A percentile compares a stretch with the other conserved stretches of the same genome.
Conservation (phyloP, 352 stramenopile genomes). For the Halophytophthora polymorphica region DNA sequence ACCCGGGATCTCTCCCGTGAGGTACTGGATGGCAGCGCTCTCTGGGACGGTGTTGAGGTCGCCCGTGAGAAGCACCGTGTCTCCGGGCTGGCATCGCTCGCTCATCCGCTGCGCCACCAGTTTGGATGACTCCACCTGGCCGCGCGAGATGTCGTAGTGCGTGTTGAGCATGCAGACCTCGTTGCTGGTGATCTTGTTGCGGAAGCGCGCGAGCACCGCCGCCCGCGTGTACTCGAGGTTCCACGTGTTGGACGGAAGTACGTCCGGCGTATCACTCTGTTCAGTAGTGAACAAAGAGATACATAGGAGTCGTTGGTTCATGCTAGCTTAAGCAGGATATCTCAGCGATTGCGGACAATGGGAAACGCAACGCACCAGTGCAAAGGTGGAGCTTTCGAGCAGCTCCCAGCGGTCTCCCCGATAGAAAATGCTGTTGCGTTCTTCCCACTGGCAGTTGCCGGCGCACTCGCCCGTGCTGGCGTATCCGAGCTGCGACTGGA, state of each 20-base stretch:
- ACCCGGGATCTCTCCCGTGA: constrained; percentile 16
- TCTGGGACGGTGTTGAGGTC: constrained; percentile 57
- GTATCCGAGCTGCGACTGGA: constrained; percentile 41
- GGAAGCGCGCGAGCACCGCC: constrained; percentile 55
- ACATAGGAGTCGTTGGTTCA: background rate
- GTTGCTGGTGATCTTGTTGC: constrained; percentile 18
- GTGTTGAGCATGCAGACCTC: constrained; percentile 76
- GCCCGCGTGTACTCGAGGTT: constrained; percentile 57
- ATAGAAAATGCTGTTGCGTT: constrained; percentile 75
- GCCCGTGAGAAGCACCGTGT: constrained; percentile 64
- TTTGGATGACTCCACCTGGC: constrained; percentile 51
- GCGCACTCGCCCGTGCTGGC: constrained; percentile 53
- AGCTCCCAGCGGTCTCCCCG: constrained; percentile 35
- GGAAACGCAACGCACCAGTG: constrained; percentile 39
- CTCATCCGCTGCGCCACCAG: constrained; percentile 46
- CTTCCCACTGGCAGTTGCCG: constrained; percentile 50
- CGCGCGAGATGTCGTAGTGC: constrained; percentile 60
- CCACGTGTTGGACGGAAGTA: constrained; percentile 61
- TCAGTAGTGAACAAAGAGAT: background rate
- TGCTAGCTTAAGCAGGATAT: background rate
- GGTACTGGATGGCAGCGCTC: constrained; percentile 39
- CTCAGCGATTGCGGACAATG: background rate
- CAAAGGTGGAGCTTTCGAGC: constrained; percentile 42
- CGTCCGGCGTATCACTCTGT: constrained; percentile 63
- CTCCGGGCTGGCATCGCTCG: constrained; percentile 32